phyloP scores from a whole-genome alignment of 2,329 filamentous ascomycete species.

The Phialophora tarda region DNA sequence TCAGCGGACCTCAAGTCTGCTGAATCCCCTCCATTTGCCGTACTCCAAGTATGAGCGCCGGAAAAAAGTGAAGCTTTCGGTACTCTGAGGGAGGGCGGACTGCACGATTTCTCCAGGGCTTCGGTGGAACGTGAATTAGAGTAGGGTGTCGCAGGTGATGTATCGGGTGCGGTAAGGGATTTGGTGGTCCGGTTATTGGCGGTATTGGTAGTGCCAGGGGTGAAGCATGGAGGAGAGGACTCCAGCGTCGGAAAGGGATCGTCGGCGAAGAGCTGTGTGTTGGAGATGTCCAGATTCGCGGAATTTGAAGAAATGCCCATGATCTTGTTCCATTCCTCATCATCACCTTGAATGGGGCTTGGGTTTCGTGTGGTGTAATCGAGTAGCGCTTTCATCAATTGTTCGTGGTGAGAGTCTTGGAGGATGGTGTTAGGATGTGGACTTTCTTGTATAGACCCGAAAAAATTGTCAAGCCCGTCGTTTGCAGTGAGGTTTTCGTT shows the following conservation, averaged over 20 bases:
- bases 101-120: neutral
- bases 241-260: neutral
- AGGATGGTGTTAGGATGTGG: neutral
- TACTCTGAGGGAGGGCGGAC: neutral
- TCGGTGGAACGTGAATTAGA: neutral
- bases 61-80: neutral
- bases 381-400: constrained; percentile 1
- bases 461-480: neutral
- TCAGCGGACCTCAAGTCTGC: neutral
- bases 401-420: neutral
- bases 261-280: neutral
- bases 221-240: neutral
- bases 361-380: neutral
- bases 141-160: neutral
- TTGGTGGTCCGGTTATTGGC: neutral
- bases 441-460: neutral
- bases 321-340: constrained; percentile 5
- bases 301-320: neutral
- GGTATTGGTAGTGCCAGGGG: neutral
- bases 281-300: neutral
- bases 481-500: neutral
- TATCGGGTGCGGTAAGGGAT: neutral
- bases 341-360: constrained; percentile 4
- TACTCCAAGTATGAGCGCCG: neutral
- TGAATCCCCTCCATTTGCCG: neutral